A percentile compares a stretch with the other conserved stretches of the same genome.
These are phyloP conservation scores for Fusarium newnesense DNA, from an alignment of 2,329 filamentous ascomycete species.

Conservation along the genomic window DNA sequence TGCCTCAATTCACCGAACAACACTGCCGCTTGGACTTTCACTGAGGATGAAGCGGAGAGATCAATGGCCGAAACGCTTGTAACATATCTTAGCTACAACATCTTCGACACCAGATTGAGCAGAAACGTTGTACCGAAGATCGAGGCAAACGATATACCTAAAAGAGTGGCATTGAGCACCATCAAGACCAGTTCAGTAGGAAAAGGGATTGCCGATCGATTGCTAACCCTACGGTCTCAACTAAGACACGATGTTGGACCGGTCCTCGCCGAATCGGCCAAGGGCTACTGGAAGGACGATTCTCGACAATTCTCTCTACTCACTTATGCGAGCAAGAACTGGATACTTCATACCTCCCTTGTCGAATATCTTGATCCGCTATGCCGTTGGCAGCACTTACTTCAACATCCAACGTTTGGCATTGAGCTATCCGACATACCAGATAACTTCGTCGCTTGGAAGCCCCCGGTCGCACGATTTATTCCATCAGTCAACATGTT, in stretches of 20 bases:
- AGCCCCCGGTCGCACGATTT: too few species aligned
- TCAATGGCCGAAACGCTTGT: constrained; percentile 1
- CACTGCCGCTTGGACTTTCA: not conserved
- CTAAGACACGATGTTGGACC: not conserved
- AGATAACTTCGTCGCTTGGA: too few species aligned
- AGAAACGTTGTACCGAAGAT: not conserved
- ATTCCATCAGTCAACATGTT: too few species aligned
- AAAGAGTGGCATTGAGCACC: not conserved
- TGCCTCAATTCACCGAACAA: constrained; percentile 42
- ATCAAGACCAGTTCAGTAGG: fast-evolving
- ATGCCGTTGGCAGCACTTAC: not conserved
- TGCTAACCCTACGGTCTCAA: not conserved
- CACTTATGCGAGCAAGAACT: not conserved
- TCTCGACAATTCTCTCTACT: not conserved
- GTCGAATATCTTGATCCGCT: not conserved
- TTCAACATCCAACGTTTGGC: not conserved
- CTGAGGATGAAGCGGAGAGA: not conserved
- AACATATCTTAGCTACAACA: constrained; percentile 6
- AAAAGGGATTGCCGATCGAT: fast-evolving
- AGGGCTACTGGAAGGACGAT: fast-evolving
- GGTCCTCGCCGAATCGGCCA: fast-evolving
- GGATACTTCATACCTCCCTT: not conserved
- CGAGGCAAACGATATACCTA: fast-evolving
- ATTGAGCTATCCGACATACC: fast-evolving
- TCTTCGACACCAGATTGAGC: not conserved